These are phyloP conservation scores for Tetracladium marchalianum DNA, from an alignment of 495 filamentous ascomycete species.

Conservation along the genomic window DNA sequence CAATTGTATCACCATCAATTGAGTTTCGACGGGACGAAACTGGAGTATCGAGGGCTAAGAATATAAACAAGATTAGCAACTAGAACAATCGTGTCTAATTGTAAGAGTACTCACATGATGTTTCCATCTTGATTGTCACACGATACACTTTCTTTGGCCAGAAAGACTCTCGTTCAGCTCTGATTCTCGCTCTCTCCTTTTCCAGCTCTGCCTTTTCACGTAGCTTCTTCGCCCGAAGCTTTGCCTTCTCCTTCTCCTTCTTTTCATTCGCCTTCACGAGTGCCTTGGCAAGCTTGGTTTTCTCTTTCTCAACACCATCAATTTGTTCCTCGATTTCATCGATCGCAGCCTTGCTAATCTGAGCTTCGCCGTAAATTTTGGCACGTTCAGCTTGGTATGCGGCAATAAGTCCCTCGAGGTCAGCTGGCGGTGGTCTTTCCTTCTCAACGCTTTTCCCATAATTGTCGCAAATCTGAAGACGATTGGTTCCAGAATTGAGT, in stretches of 20 bases:
- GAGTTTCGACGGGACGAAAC: constrained; percentile 46
- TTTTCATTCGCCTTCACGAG: constrained; percentile 30
- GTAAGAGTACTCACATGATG: constrained; percentile 15
- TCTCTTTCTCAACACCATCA: constrained; percentile 23
- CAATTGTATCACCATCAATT: constrained; percentile 29
- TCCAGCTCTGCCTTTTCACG: constrained; percentile 30
- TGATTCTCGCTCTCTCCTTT: constrained; percentile 40
- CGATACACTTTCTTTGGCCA: constrained; percentile 49
- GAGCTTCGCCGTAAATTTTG: constrained; percentile 33
- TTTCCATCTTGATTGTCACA: constrained; percentile 49
- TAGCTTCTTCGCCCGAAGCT: constrained; percentile 27
- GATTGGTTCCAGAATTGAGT: constrained; percentile 25
- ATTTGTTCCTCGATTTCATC: constrained; percentile 29
- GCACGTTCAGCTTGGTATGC: constrained; percentile 38
- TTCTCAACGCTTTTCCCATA: constrained; percentile 29
- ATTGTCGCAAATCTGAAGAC: constrained; percentile 34
- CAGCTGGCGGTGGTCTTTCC: constrained; percentile 19
- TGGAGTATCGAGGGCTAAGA: constrained; percentile 29
- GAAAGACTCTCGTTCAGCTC: constrained; percentile 41
- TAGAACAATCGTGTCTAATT: too few species aligned
- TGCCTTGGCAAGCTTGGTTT: constrained; percentile 18
- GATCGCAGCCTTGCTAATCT: constrained; percentile 21
- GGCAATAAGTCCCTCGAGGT: constrained; percentile 25
- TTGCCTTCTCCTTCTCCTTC: constrained; percentile 26
- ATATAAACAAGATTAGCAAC: too few species aligned